These are phyloP conservation scores for Diutina sp. DNA, from an alignment of 1,139 yeast species.

Conservation along the genomic window DNA sequence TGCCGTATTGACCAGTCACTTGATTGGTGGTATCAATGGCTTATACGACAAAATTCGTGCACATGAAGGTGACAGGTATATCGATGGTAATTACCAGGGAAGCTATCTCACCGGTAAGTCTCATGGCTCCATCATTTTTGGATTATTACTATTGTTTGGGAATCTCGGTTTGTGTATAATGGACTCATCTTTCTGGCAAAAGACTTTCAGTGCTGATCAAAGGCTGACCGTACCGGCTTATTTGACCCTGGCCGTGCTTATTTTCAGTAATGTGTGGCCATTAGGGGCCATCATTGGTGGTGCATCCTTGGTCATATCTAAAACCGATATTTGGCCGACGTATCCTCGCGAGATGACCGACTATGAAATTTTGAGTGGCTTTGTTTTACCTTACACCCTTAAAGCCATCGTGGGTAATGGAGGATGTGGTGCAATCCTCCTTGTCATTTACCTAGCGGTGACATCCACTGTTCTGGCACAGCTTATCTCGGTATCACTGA, in stretches of 20 bases:
- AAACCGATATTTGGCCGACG: conserved; percentile 15
- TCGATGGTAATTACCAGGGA: conserved; percentile 21
- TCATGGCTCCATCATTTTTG: conserved; percentile 17
- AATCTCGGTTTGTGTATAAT: conserved; percentile 18
- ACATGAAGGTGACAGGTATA: conserved; percentile 9
- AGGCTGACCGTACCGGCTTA: conserved; percentile 26
- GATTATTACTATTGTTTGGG: conserved; percentile 17
- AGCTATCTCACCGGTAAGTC: conserved; percentile 22
- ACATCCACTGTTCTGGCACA: conserved; percentile 21
- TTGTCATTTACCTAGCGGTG: conserved; percentile 17
- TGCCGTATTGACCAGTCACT: conserved; percentile 12
- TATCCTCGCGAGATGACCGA: conserved; percentile 16
- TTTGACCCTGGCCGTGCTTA: conserved; percentile 18
- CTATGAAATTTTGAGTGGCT: conserved; percentile 16
- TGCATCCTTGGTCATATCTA: conserved; percentile 13
- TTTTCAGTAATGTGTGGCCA: conserved; percentile 21
- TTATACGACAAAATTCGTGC: conserved; percentile 13
- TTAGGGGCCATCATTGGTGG: conserved; percentile 17
- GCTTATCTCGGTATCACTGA: conserved; percentile 19
- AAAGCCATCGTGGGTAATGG: conserved; percentile 16
- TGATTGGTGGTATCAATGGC: conserved; percentile 18
- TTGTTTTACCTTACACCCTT: conserved; percentile 15
- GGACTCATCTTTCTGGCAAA: conserved; percentile 22
- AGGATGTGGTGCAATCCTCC: conserved; percentile 16
- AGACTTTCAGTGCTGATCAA: conserved; percentile 20